Conservation (phyloP, 2,329 filamentous ascomycete species). For the Microsporum audouinii region DNA sequence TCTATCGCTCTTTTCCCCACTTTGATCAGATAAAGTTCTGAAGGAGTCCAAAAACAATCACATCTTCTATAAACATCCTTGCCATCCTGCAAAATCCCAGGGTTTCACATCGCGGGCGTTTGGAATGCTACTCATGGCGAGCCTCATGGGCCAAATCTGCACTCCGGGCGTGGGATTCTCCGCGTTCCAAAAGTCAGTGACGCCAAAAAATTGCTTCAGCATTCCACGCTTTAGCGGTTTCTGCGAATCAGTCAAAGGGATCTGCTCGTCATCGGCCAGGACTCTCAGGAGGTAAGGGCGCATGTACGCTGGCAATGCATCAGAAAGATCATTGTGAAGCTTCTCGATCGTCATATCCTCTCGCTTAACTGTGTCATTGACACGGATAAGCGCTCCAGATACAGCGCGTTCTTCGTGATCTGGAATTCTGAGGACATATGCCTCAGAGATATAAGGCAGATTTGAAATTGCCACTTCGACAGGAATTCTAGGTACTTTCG, state of each 20-base stretch:
- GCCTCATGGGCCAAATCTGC: no score
- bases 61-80: no score
- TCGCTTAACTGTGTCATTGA: neutral
- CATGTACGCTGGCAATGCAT: neutral
- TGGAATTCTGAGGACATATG: conserved; percentile 8
- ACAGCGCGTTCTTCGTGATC: conserved; percentile 6
- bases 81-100: no score
- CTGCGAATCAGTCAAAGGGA: conserved; percentile 1
- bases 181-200: no score
- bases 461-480: conserved; percentile 11
- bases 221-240: conserved; percentile 4
- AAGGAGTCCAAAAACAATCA: no score
- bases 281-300: conserved; percentile 10
- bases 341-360: neutral
- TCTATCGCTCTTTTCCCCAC: neutral
- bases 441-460: conserved; percentile 15
- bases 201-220: conserved; percentile 5
- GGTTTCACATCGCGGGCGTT: no score
- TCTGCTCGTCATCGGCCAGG: conserved; percentile 6
- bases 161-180: no score
- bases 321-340: conserved; percentile 7
- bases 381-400: conserved; percentile 3
- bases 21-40: neutral
- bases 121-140: no score
- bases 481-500: conserved; percentile 5